These are phyloP conservation scores for Candida dendrica DNA, from an alignment of 805 yeast genomes.

Conservation along the genomic window DNA sequence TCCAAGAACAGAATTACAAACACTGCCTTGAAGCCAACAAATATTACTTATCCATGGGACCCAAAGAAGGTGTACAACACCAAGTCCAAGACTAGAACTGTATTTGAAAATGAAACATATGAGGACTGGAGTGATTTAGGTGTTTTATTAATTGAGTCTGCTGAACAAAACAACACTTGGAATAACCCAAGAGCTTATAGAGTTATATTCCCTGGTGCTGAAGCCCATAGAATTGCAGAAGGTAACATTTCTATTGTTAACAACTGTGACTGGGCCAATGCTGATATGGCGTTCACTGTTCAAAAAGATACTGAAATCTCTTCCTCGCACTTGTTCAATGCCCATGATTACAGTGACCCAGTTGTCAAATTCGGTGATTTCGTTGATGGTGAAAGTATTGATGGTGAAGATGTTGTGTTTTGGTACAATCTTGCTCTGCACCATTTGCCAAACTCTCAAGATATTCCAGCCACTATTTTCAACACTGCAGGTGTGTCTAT, in stretches of 20 bases:
- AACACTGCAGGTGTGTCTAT: slow-evolving; percentile 19
- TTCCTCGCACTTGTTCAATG: slow-evolving; percentile 17
- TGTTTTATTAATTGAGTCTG: slow-evolving; percentile 19
- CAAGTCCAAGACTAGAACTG: slow-evolving; percentile 10
- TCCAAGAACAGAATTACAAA: slow-evolving; percentile 13
- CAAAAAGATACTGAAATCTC: slow-evolving; percentile 20
- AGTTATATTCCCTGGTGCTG: slow-evolving; percentile 15
- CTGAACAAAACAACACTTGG: slow-evolving; percentile 15
- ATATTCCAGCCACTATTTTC: slow-evolving; percentile 22
- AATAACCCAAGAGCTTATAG: slow-evolving; percentile 24
- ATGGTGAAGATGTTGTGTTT: slow-evolving; percentile 22
- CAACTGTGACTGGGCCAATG: slow-evolving; percentile 19
- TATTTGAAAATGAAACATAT: slow-evolving; percentile 14
- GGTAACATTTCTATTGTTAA: slow-evolving; percentile 11
- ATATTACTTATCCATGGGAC: slow-evolving; percentile 20
- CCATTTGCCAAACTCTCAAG: slow-evolving; percentile 24
- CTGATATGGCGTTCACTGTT: slow-evolving; percentile 16
- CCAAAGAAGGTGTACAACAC: slow-evolving; percentile 14
- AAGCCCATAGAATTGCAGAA: slow-evolving; percentile 15
- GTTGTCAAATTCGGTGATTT: slow-evolving; percentile 14
- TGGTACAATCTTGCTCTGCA: slow-evolving; percentile 23
- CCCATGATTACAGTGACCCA: slow-evolving; percentile 18
- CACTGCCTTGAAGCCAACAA: slow-evolving; percentile 9
- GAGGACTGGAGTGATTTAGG: slow-evolving; percentile 17
- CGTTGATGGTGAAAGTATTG: slow-evolving; percentile 20